Evolutionary conservation across 2,329 filamentous ascomycete species (phyloP), one percentile per base, ranked within the genome.

Genomic region (Fusarium sp.): DNA sequence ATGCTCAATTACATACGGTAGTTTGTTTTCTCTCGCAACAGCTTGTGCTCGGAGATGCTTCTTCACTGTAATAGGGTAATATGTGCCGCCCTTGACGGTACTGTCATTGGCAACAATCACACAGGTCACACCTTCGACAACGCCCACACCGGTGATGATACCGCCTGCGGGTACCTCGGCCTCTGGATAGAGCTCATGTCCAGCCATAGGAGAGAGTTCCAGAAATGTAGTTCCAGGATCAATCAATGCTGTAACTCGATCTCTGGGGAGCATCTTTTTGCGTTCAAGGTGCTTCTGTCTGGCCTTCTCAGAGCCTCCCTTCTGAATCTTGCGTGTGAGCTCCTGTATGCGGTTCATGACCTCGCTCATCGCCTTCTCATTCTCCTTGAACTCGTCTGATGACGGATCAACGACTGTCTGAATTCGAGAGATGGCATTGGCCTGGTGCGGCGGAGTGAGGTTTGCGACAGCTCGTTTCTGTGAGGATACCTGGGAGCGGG

Each of bases 51-150:
- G 89, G 17, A 98, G 84, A 80, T 98, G 96, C 85, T 99, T 99
- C 84, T 98, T 98, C 62, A 98, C 93, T 0, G 95, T 99, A 73
- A 98, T 94, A 2, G 95, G 95, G 77, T 95, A 98, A 82, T 99
- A 99, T 3, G 95, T 97, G 24, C 95, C 95, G 53, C 95, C 95
- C 82, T 98, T 99, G 76, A 98, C 95, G 19, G 95, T 98, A 82
- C 93, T 97, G 78, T 98, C 95, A 78, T 98, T 98, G 60, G 94
- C 94, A 50, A 98, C 92, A 73, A 98, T 92, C 83, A 98, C 91
- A 79, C 95, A 98, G 40, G 90, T 91, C 26, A 97, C 94, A 15
- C 95, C 95, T 77, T 96, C 92, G 26, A 99, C 92, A 3, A 92
- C 91, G 5, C 95, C 95, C 53, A 98, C 89, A 1, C 95, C 96